Evolutionary conservation across 768 basidiomycete genomes (phyloP), one percentile per base, ranked within the genome.

Genomic region (Boletus rex-veris): DNA sequence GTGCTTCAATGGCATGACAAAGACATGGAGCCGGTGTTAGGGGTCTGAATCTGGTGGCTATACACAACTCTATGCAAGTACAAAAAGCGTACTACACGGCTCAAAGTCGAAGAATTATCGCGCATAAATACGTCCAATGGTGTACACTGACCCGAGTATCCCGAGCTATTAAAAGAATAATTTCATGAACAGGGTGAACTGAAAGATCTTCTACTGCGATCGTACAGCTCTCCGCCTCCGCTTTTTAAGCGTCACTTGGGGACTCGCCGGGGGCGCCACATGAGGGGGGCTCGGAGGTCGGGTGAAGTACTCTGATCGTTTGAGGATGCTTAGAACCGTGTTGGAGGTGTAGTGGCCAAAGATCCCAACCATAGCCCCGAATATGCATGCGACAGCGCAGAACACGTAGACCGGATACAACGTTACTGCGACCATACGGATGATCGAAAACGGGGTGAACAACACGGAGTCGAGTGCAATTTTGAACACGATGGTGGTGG

Each of bases 381-480:
- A 72, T 46, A 85, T 77, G 56, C 79, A 82, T 1, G 83, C 82
- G 1, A 80, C 75, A 2, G 80, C 80, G 37, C 73, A 75, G 54
- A 84, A 77, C 14, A 83, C 75, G 57, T 84, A 85, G 33, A 83
- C 47, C 0, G 83, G 83, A 44, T 79, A 81, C 1, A 84, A 47
- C 10, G 74, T 72, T 7, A 77, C 73, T 16, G 77, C 63, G 26
- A 78, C 51, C 62, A 71, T 75, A 7, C 67, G 45, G 19, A 69
- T 56, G 35, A 77, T 62, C 12, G 62, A 57, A 58, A 77, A 78
- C 0, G 85, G 85, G 19, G 73, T 70, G 57, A 71, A 66, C 3
- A 86, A 38, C 50, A 79, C 69, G 21, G 77, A 37, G 43, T 78
- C 73, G 21, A 76, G 53, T 7, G 74, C 18, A 24, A 82, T 62